Evolutionary conservation across 257 asterid species (phyloP).

Genomic region (Schizonepeta tenuifolia): DNA sequence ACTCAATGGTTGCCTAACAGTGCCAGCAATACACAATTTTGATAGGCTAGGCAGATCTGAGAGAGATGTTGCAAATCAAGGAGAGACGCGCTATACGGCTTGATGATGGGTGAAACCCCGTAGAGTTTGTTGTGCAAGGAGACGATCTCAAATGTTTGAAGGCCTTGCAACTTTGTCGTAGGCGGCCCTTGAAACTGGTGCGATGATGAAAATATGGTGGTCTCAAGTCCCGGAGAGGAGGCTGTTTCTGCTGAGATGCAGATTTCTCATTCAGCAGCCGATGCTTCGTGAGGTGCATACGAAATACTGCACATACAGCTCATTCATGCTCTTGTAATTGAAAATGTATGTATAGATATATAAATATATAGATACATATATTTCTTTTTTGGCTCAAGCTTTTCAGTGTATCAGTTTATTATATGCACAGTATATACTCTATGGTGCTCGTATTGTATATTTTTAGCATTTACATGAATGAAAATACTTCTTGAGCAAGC

Average conservation of each 20-base stretch:
- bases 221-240: neutral
- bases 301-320: neutral
- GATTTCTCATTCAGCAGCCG: conserved; percentile 1
- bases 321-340: neutral
- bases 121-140: neutral
- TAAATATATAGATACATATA: neutral
- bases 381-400: neutral
- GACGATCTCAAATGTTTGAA: neutral
- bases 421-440: neutral
- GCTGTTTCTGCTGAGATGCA: conserved; percentile 7
- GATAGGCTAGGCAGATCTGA: conserved; percentile 8
- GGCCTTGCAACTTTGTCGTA: neutral
- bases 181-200: neutral
- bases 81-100: neutral
- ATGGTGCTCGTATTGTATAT: neutral
- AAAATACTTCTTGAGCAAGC: no score
- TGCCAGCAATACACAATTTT: neutral
- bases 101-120: neutral
- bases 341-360: neutral
- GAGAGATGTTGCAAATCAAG: neutral
- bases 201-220: neutral
- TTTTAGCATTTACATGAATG: neutral
- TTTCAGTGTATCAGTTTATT: neutral
- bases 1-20: neutral
- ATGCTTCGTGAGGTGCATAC: conserved; percentile 21